Conservation (phyloP, 2,329 filamentous ascomycete species). For the Talaromyces sp. region DNA sequence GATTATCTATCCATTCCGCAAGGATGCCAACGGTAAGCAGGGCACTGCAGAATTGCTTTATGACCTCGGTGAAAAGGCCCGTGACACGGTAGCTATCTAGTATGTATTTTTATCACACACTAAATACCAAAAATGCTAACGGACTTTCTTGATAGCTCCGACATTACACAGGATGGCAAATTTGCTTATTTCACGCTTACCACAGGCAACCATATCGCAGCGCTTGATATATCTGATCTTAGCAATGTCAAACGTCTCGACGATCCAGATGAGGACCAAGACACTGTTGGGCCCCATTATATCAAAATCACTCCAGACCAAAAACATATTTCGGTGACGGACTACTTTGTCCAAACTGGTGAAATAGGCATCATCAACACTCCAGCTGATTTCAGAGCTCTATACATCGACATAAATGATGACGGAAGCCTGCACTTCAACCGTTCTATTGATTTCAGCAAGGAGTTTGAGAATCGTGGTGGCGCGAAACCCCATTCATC, state of each 20-base stretch:
- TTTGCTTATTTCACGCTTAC: constrained; percentile 58
- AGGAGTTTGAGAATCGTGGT: constrained; percentile 50
- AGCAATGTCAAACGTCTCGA: constrained; percentile 57
- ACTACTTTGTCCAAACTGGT: constrained; percentile 61
- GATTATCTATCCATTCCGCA: constrained; percentile 61
- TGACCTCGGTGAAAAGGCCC: constrained; percentile 54
- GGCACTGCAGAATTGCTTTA: constrained; percentile 56
- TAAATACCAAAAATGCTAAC: no score
- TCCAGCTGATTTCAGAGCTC: constrained; percentile 57
- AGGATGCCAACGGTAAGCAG: constrained; percentile 50
- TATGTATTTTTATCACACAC: constrained; percentile 18
- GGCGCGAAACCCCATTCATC: constrained; percentile 54
- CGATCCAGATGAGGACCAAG: constrained; percentile 54
- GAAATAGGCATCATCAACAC: constrained; percentile 59
- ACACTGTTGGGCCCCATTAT: constrained; percentile 58
- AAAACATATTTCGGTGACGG: constrained; percentile 60
- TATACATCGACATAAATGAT: constrained; percentile 55
- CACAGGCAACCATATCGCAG: constrained; percentile 57
- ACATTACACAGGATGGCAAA: constrained; percentile 55
- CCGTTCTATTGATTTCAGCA: constrained; percentile 53
- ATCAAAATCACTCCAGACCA: constrained; percentile 61
- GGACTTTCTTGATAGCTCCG: constrained; percentile 35
- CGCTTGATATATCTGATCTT: constrained; percentile 58
- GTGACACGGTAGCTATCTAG: constrained; percentile 55
- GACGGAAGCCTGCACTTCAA: constrained; percentile 57